Percentiles rank a stretch among this genome's conserved stretches.
Evolutionary conservation across 2,329 filamentous ascomycete species (phyloP).

Genomic region (Penicillium crustosum): DNA sequence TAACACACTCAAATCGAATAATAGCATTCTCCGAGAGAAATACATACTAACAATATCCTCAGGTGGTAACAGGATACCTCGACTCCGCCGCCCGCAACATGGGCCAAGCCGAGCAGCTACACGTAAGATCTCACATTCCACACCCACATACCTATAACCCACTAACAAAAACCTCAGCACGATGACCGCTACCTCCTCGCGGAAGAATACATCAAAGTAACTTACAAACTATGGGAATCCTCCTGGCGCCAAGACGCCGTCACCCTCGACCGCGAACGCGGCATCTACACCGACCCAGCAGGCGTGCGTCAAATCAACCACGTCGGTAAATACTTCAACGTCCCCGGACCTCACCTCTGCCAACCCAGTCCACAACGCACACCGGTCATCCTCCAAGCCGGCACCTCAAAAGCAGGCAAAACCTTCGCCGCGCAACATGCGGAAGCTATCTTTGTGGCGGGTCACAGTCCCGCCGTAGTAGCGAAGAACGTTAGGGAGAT

Average conservation of each 20-base stretch:
- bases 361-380: conserved; percentile 67
- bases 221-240: conserved; percentile 66
- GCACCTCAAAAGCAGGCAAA: conserved; percentile 65
- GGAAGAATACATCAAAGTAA: conserved; percentile 64
- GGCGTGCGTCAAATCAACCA: conserved; percentile 67
- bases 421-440: conserved; percentile 68
- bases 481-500: conserved; percentile 64
- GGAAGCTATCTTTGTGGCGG: conserved; percentile 69
- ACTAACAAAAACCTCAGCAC: conserved; percentile 45
- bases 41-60: background rate
- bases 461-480: conserved; percentile 62
- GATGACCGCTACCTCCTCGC: conserved; percentile 65
- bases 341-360: conserved; percentile 65
- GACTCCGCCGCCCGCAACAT: conserved; percentile 66
- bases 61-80: conserved; percentile 68
- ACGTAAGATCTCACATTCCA: conserved; percentile 20
- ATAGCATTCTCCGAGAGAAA: too few relatives aligned
- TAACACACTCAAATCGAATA: background rate
- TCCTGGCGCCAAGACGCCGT: conserved; percentile 69
- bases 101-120: conserved; percentile 56
- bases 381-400: conserved; percentile 68
- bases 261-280: conserved; percentile 56
- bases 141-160: background rate
- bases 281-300: conserved; percentile 59
- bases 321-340: conserved; percentile 61